phyloP scores from a whole-genome alignment of 208 protist species.

The Balamuthia mandrillaris region DNA sequence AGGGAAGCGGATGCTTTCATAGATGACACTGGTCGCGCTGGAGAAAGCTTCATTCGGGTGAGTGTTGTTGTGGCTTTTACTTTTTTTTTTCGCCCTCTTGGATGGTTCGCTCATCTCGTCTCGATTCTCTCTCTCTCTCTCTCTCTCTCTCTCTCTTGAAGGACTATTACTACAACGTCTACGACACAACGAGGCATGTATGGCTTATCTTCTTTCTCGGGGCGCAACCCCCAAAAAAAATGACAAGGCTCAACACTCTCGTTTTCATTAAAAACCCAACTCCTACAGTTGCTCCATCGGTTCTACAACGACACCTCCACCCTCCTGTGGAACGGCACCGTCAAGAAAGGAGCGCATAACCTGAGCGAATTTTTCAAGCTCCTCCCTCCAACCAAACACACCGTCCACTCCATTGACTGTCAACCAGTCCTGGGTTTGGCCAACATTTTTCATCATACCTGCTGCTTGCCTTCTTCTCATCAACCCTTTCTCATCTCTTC shows the following conservation, averaged over 20 bases:
- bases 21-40: background rate
- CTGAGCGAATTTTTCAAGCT: conserved; percentile 25
- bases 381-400: conserved; percentile 15
- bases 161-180: conserved; percentile 8
- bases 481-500: too few relatives aligned
- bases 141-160: background rate
- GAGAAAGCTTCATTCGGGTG: background rate
- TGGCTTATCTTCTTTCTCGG: too few relatives aligned
- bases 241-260: too few relatives aligned
- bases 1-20: background rate
- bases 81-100: background rate
- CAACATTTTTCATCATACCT: background rate
- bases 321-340: conserved; percentile 24
- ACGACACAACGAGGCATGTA: conserved; percentile 1
- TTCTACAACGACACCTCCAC: conserved; percentile 1
- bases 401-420: conserved; percentile 8
- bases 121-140: background rate
- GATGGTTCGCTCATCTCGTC: background rate
- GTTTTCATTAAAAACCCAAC: too few relatives aligned
- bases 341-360: background rate
- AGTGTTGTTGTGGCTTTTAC: background rate
- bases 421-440: conserved; percentile 1
- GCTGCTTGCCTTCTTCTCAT: background rate
- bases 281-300: conserved; percentile 12
- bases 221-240: too few relatives aligned